Base-by-base conservation (phyloP, 108 stramenopile species). In the Cyclotella baltica region DNA sequence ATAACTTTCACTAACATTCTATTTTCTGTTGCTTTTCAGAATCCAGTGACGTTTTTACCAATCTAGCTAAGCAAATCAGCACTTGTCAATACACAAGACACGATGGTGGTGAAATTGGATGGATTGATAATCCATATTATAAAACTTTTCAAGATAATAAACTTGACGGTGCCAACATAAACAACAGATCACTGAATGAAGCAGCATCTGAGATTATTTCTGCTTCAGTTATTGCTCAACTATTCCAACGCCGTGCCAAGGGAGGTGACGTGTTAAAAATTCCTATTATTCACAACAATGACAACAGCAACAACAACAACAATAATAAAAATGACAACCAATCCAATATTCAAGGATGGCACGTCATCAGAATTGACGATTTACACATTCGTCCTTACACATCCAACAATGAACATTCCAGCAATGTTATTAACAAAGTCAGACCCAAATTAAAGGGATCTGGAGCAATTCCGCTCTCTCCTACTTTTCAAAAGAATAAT, bases 251-350 rank as follows among this genome's bases (percentile, higher is more conserved):
- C 35, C 87, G 89, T 16, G 91, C 90, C 58, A 92, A 93, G 64
- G 88, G 90, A 25, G 94, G 94, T 20, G 94, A 95, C 77, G 80
- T 95, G 10, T 59, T 91, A 23, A 65, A 90, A 72, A 72, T 95
- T 25, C 61, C 75, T 11, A 55, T 55, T 5, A 25, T 55, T 25
- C 10, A 10, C 23, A 55, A 23, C 55, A 5, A 25, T 1, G 23
- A 55, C 20, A n/a, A 5, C 15, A 16, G 20, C n/a, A 23, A 27
- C 2, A 27, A 55, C 25, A 10, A 22, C 55, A 55, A 27, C 25
- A 5, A 22, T 25, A 48, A n/a, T 48, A 48, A 29, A 8, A 47
- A 43, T 31, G 75, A 72, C 18, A 52, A 64, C 20, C 72, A 10
- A 47, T 11, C 19, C 27, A 4, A 4, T 18, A 11, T 13, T 27